Base-by-base conservation (phyloP, 1,284 basidiomycete species). In the Malassezia sympodialis region DNA sequence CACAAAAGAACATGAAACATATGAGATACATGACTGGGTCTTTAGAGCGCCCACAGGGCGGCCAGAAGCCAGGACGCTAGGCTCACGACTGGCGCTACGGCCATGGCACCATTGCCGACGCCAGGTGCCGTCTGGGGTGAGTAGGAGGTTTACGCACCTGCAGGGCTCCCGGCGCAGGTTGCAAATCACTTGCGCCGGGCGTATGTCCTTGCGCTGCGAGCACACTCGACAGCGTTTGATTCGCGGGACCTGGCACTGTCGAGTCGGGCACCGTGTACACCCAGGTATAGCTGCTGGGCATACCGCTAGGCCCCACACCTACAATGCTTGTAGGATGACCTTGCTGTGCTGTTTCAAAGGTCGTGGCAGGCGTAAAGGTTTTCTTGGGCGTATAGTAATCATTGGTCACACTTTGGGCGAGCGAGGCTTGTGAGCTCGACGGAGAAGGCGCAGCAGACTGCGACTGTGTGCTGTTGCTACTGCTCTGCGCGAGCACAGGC, bases 351-450 rank as follows among this genome's bases (percentile, higher is more conserved):
- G 27, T 24, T 17, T 24, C 7, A 14, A 34, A 40, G 12, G 49
- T 57, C 17, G 55, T 48, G 12, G 31, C 46, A 12, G 54, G 54
- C n/a, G 55, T 57, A 32, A 42, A 57, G 0, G 55, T 57, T 17
- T 37, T 37, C 10, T 31, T 19, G 7, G 55, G 55, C 32, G 55
- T 57, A n/a, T 23, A 57, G 46, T 57, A 57, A 4, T 39, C 21
- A 23, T 57, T 57, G 8, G 49, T 42, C n/a, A 42, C 27, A 27
- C 39, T 49, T 19, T 17, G 8, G 3, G 17, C 19, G 12, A 39
- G 37, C 3, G 26, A 24, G 7, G 41, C 37, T 21, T 39, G 37
- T 39, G 37, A 35, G n/a, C 8, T 8, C 15, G 32, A 10, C 8
- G 32, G 15, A 2, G 32, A 39, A 19, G 37, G 19, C 12, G 37